Base-by-base conservation (phyloP, 371 early-diverging fungal genomes). In the Dentiscutata heterogama region DNA sequence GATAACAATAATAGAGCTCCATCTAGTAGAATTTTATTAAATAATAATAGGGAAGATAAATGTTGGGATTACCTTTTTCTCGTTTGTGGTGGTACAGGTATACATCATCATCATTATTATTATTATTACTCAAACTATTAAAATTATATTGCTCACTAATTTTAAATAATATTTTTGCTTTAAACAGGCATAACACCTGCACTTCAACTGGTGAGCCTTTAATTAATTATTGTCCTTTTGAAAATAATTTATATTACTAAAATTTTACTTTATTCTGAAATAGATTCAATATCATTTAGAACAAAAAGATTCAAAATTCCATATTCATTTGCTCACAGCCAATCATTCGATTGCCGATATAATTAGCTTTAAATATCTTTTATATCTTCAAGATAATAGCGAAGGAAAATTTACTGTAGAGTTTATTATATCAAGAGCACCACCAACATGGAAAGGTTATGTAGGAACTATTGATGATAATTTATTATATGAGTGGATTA, bases 41-140 rank as follows among this genome's bases (percentile, higher is more conserved):
- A 82, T 82, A 75, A 78, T 18, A 31, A 27, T 29, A 42, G 25
- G 5, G 13, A 20, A 25, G 81, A 83, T 27, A 61, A 77, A 18
- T 78, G 83, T 29, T 83, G 83, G 83, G 46, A 80, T 53, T 5
- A 42, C 50, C 42, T 83, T 22, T 46, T 83, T 27, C 94, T 96
- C 3, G 51, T 51, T 51, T 51, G 51, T 16, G 51, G 51, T 16
- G 51, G 51, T 51, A 51, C 51, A 51, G 95, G 25, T 51, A 51
- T 16, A 14, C 16, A 14, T 0, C 35, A 35, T n/a, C n/a, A 35
- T 2, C 2, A 35, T 35, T 46, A 46, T 46, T 46, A 86, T 91
- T n/a, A 92, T 94, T 1, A 89, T 94, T 83, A 93, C 94, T 2
- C 94, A 94, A 29, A 93, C 93, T 93, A 82, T 89, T 67, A 71